phyloP scores from a whole-genome alignment of 1,284 basidiomycete species.

The Pisolithus thermaeus region DNA sequence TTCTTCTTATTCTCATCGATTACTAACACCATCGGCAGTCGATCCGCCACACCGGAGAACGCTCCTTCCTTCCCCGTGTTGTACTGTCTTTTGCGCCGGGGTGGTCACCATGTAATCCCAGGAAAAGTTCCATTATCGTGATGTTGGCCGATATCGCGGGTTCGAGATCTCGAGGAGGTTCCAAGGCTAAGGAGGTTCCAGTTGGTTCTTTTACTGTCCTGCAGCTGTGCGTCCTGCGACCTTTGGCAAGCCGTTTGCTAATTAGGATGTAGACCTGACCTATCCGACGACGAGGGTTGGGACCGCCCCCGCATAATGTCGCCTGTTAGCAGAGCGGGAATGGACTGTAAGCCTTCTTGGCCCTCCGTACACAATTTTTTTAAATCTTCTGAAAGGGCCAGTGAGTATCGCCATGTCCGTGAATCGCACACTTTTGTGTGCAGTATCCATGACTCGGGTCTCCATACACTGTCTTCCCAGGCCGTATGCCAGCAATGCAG shows the following conservation, averaged over 20 bases:
- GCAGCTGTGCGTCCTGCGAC: constrained; percentile 40
- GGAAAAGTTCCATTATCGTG: constrained; percentile 31
- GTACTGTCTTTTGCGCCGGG: constrained; percentile 36
- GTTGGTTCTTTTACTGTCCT: constrained; percentile 50
- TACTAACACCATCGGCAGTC: constrained; percentile 22
- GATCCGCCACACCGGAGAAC: constrained; percentile 31
- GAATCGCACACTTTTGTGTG: constrained; percentile 49
- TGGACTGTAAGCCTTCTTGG: constrained; percentile 38
- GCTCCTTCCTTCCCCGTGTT: constrained; percentile 36
- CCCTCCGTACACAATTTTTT: neutral
- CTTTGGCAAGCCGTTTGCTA: neutral
- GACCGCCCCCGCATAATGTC: constrained; percentile 41
- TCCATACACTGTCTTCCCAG: constrained; percentile 47
- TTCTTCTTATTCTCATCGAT: constrained; percentile 1
- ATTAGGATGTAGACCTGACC: constrained; percentile 40
- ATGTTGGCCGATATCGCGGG: constrained; percentile 43
- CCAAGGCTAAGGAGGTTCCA: constrained; percentile 33
- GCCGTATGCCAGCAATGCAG: constrained; percentile 15
- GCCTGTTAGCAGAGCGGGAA: constrained; percentile 36
- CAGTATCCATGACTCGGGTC: constrained; percentile 39
- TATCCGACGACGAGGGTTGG: constrained; percentile 49
- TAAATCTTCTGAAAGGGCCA: constrained; percentile 36
- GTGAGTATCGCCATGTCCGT: constrained; percentile 48
- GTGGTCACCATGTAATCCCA: constrained; percentile 13
- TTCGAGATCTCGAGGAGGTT: constrained; percentile 27